Evolutionary conservation across 192 early-diverging fungal species (phyloP), one percentile per base, ranked within the genome.

Genomic region (Chytriomyces sp.): DNA sequence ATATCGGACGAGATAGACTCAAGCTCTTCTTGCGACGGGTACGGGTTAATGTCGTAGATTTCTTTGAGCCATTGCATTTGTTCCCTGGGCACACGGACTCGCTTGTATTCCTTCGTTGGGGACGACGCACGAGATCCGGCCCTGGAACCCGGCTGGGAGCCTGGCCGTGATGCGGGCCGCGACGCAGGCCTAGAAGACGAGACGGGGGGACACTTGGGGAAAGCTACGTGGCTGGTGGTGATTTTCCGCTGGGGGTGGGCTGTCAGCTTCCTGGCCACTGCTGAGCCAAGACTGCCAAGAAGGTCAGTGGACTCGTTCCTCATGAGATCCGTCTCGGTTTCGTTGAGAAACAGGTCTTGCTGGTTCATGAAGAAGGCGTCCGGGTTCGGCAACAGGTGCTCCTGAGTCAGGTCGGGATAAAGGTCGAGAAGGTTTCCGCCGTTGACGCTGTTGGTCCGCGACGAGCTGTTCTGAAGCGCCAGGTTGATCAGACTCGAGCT

Each of bases 51-150:
- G 2, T 58, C 68, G 30, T 55, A 70, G 7, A 39, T 22, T 25
- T 56, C 6, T 22, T 70, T 70, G 12, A 70, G 26, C 49, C 49
- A 55, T 25, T 70, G 39, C 68, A 70, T 70, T 25, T 70, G 52
- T 3, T 57, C 10, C 30, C 52, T 57, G 2, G 68, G 68, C 17
- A 70, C n/a, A 5, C 68, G 68, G 19, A 70, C 22, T 4, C 68
- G 31, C 37, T 70, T 58, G 19, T 30, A 22, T n/a, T 70, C 30
- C 26, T 30, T 30, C 0, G 44, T 49, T 0, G 44, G 44, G 0
- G 44, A 49, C 2, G 44, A 49, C 22, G 44, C 44, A 22, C 44
- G 44, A n/a, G 44, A 49, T n/a, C 44, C 44, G 14, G 44, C 44
- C 22, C 44, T 14, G 0, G 44, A 49, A 0, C 44, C 44, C 22